These are phyloP conservation scores for Xylaria intraflava DNA, from an alignment of 495 filamentous ascomycete genomes.

Conservation along the genomic window DNA sequence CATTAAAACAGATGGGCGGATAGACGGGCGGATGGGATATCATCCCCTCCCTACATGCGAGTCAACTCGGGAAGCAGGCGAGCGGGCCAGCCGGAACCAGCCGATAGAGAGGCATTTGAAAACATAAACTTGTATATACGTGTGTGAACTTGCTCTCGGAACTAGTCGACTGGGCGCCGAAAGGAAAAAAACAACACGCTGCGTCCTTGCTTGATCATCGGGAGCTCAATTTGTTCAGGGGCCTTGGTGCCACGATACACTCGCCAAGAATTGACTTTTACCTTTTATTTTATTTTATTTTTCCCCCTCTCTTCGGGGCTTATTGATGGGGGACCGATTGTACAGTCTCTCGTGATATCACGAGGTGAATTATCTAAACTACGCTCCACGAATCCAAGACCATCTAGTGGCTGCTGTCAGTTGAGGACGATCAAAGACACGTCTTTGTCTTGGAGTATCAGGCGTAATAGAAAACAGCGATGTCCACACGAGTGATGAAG, in stretches of 20 bases:
- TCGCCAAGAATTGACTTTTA: too few relatives aligned
- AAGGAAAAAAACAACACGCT: too few relatives aligned
- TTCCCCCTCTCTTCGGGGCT: not conserved
- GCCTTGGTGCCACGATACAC: too few relatives aligned
- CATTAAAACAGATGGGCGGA: conserved; percentile 23
- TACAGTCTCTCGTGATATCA: not conserved
- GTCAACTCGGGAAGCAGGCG: not conserved
- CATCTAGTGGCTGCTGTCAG: not conserved
- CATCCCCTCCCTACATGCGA: not conserved
- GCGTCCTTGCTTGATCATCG: not conserved
- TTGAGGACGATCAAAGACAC: not conserved
- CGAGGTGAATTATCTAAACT: not conserved
- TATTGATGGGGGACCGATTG: not conserved
- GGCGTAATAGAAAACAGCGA: too few relatives aligned
- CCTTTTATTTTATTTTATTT: too few relatives aligned
- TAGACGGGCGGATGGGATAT: not conserved
- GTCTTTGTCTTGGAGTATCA: not conserved
- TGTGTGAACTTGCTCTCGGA: conserved; percentile 2
- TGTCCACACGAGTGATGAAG: too few relatives aligned
- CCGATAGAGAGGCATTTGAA: not conserved
- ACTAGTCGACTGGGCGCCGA: not conserved
- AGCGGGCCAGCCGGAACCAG: not conserved
- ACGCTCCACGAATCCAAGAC: not conserved
- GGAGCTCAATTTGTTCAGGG: not conserved
- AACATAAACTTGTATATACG: conserved; percentile 10